Evolutionary conservation across 2,329 filamentous ascomycete genomes (phyloP).

Genomic region (Passalora sequoiae): DNA sequence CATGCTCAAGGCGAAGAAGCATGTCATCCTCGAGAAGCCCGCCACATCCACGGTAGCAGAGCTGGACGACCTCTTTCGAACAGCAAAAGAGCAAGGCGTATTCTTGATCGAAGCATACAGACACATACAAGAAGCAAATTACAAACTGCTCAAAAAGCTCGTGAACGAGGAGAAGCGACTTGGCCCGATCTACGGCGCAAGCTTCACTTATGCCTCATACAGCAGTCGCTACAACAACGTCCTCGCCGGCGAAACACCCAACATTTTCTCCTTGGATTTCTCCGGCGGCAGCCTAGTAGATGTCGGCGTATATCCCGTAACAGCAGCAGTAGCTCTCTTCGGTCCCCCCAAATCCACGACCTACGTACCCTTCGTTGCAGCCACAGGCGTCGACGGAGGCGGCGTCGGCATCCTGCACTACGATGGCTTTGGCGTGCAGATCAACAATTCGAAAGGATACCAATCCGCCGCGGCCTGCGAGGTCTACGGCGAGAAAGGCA

Average conservation of each 20-base stretch:
- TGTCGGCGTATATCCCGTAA: constrained; percentile 46
- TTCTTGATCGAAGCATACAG: constrained; percentile 47
- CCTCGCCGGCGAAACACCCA: constrained; percentile 43
- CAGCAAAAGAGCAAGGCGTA: constrained; percentile 39
- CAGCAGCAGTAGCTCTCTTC: constrained; percentile 46
- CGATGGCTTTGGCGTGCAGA: constrained; percentile 41
- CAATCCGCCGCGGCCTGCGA: constrained; percentile 43
- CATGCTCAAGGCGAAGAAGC: constrained; percentile 41
- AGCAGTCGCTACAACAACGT: constrained; percentile 45
- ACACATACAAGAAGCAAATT: constrained; percentile 49
- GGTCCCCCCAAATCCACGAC: constrained; percentile 38
- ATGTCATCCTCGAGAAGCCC: constrained; percentile 50
- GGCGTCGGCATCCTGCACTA: constrained; percentile 43
- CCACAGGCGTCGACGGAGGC: constrained; percentile 45
- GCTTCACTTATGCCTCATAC: constrained; percentile 43
- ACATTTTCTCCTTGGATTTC: constrained; percentile 47
- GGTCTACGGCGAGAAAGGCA: constrained; percentile 46
- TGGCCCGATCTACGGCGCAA: constrained; percentile 42
- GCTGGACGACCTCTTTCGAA: constrained; percentile 40
- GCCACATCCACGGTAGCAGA: constrained; percentile 41
- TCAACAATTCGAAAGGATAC: constrained; percentile 43
- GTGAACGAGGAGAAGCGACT: constrained; percentile 36
- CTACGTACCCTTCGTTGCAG: constrained; percentile 42
- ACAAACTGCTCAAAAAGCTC: constrained; percentile 38
- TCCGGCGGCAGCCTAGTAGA: constrained; percentile 46